A percentile compares a stretch with the other conserved stretches of the same genome.
These are phyloP conservation scores for Entrophospora sp. DNA, from an alignment of 192 early-diverging fungal genomes.

Conservation along the genomic window DNA sequence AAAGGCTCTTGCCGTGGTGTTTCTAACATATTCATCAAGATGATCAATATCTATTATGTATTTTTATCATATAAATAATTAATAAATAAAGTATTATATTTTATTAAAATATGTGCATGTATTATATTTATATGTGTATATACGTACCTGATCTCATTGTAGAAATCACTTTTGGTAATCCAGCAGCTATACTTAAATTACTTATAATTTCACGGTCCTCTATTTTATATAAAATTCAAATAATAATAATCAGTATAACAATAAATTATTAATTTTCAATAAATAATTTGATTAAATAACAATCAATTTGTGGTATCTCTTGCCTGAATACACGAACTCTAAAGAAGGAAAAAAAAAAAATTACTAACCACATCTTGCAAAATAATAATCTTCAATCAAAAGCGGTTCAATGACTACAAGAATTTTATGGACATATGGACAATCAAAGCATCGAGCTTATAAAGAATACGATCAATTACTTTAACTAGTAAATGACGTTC, in stretches of 20 bases:
- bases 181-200: conserved; percentile 95
- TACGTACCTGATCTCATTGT: conserved; percentile 77
- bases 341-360: neutral
- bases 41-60: conserved; percentile 81
- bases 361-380: conserved; percentile 53
- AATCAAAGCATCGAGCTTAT: conserved; percentile 93
- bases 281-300: too few species aligned
- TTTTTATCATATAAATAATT: neutral
- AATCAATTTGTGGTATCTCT: too few species aligned
- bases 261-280: neutral
- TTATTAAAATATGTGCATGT: too few species aligned
- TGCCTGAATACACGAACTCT: too few species aligned
- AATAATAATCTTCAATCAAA: conserved; percentile 96
- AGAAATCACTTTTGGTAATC: conserved; percentile 95
- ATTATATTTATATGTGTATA: neutral
- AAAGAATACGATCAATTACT: conserved; percentile 93
- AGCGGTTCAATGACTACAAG: conserved; percentile 98
- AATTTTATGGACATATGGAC: conserved; percentile 96
- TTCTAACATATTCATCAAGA: conserved; percentile 94
- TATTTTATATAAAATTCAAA: conserved; percentile 23
- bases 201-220: conserved; percentile 98
- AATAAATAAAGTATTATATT: too few species aligned
- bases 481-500: conserved; percentile 97
- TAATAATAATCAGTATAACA: neutral
- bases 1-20: conserved; percentile 95